phyloP scores from a whole-genome alignment of 805 yeast species.

The Babjeviella inositovora region DNA sequence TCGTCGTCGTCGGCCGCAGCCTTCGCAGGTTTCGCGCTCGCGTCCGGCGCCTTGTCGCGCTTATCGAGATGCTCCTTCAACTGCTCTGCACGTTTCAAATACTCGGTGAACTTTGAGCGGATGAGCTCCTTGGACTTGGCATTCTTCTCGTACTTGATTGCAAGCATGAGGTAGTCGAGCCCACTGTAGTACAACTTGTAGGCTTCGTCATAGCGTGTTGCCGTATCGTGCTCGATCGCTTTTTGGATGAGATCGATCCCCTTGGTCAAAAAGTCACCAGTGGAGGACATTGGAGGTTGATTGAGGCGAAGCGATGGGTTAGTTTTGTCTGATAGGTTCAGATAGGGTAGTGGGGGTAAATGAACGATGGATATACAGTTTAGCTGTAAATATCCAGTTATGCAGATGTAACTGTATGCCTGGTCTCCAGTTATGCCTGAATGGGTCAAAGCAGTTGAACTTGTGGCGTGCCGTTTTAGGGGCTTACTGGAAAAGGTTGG shows the following conservation, averaged over 20 bases:
- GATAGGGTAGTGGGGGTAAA: too few species aligned
- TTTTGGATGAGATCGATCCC: slow-evolving; percentile 91
- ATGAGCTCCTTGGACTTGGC: slow-evolving; percentile 79
- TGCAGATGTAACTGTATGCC: too few species aligned
- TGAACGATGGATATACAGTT: too few species aligned
- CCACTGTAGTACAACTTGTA: slow-evolving; percentile 87
- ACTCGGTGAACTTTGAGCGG: slow-evolving; percentile 80
- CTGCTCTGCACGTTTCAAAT: slow-evolving; percentile 85
- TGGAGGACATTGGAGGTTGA: too few species aligned
- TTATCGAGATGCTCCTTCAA: slow-evolving; percentile 78
- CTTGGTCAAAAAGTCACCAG: slow-evolving; percentile 67
- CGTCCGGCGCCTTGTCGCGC: slow-evolving; percentile 32
- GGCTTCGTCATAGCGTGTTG: slow-evolving; percentile 84
- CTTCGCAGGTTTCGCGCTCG: slow-evolving; percentile 41
- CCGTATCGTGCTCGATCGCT: slow-evolving; percentile 90
- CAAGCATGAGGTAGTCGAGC: slow-evolving; percentile 87
- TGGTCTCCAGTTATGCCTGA: too few species aligned
- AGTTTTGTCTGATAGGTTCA: too few species aligned
- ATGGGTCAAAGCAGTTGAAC: too few species aligned
- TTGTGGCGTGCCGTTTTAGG: too few species aligned
- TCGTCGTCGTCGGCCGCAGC: slow-evolving; percentile 50
- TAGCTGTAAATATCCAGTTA: too few species aligned
- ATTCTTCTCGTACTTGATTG: slow-evolving; percentile 88
- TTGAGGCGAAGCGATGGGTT: too few species aligned
- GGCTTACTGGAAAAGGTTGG: too few species aligned